A percentile compares a stretch with the other conserved stretches of the same genome.
These are phyloP conservation scores for Annulohypoxylon truncatum DNA, from an alignment of 2,329 filamentous ascomycete genomes.

Conservation along the genomic window DNA sequence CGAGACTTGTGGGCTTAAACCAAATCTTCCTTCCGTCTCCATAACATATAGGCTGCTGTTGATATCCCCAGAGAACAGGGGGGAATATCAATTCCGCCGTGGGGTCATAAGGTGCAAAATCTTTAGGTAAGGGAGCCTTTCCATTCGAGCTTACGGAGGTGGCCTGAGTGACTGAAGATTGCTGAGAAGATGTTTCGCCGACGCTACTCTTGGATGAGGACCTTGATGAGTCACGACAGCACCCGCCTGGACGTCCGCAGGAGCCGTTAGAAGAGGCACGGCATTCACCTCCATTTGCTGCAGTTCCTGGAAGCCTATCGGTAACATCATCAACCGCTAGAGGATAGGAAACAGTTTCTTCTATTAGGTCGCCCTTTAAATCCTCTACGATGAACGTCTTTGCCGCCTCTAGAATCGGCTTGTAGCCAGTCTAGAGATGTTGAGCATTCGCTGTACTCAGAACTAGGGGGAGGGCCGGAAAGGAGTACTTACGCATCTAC, in stretches of 20 bases:
- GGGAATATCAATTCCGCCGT: conserved; percentile 95
- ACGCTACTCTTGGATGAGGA: conserved; percentile 74
- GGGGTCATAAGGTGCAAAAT: conserved; percentile 88
- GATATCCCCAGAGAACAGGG: conserved; percentile 80
- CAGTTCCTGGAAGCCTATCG: background rate
- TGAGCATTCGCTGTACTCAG: background rate
- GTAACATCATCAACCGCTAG: background rate
- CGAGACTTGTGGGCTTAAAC: conserved; percentile 85
- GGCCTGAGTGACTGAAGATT: conserved; percentile 74
- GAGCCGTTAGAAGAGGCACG: conserved; percentile 17
- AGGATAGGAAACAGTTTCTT: conserved; percentile 10
- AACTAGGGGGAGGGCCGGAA: conserved; percentile 62
- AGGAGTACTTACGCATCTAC: conserved; percentile 55
- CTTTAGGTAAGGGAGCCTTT: conserved; percentile 71
- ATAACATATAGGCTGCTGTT: conserved; percentile 81
- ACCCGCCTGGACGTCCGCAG: conserved; percentile 53
- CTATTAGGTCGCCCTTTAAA: conserved; percentile 53
- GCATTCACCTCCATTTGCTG: conserved; percentile 8
- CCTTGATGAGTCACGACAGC: conserved; percentile 54
- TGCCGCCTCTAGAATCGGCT: conserved; percentile 90
- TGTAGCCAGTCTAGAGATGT: conserved; percentile 75
- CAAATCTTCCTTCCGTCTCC: conserved; percentile 93
- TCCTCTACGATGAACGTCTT: conserved; percentile 79
- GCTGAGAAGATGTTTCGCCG: conserved; percentile 61
- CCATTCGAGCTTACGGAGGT: conserved; percentile 57